Percentiles rank a stretch among this genome's conserved stretches.
Conservation (phyloP, 116 monocot genomes). For the Zostera marina region DNA sequence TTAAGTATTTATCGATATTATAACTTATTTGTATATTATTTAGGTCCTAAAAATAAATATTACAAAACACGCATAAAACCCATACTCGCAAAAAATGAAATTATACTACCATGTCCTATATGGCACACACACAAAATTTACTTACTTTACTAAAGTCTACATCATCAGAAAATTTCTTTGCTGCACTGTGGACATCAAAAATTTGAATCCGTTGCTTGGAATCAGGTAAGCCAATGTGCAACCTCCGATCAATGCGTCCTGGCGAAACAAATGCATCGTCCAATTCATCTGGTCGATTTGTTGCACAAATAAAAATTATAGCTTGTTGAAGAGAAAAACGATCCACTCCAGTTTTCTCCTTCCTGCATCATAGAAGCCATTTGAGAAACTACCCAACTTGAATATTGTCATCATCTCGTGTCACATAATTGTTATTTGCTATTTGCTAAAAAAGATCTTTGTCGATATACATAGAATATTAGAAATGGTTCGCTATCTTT, state of each 20-base stretch:
- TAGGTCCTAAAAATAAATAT: too few relatives aligned
- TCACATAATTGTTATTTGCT: too few relatives aligned
- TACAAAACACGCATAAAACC: too few relatives aligned
- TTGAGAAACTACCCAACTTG: not conserved
- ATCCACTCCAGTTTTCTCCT: slow-evolving; percentile 66
- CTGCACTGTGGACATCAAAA: slow-evolving; percentile 65
- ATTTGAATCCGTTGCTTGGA: slow-evolving; percentile 56
- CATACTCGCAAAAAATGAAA: too few relatives aligned
- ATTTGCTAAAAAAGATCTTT: too few relatives aligned
- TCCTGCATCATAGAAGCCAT: slow-evolving; percentile 20
- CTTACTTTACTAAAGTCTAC: slow-evolving; percentile 60
- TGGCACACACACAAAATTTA: too few relatives aligned
- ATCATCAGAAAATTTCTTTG: slow-evolving; percentile 53
- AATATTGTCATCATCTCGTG: too few relatives aligned
- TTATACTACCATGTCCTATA: too few relatives aligned
- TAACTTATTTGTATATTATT: too few relatives aligned
- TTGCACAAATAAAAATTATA: slow-evolving; percentile 82
- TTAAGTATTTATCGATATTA: too few relatives aligned
- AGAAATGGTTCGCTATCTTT: too few relatives aligned
- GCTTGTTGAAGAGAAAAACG: slow-evolving; percentile 75
- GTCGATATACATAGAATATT: too few relatives aligned
- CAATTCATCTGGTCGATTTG: slow-evolving; percentile 80
- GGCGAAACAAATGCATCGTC: slow-evolving; percentile 60
- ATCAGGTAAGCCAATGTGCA: slow-evolving; percentile 73
- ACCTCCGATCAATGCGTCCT: slow-evolving; percentile 69